These are phyloP conservation scores for Ceratobasidium sp. DNA, from an alignment of 1,284 basidiomycete genomes.

Conservation along the genomic window DNA sequence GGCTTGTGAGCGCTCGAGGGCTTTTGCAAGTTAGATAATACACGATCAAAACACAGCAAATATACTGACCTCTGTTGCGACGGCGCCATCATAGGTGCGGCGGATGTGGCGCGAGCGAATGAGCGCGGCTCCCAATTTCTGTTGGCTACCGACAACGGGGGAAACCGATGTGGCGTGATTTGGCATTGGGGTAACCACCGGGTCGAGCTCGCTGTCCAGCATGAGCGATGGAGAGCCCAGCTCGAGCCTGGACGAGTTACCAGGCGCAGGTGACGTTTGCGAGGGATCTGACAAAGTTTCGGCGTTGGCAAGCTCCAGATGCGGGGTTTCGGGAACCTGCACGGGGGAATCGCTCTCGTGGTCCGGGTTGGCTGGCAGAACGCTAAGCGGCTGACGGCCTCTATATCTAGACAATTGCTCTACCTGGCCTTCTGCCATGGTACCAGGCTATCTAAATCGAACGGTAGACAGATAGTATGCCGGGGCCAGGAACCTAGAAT, in stretches of 20 bases:
- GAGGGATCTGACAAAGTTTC: not conserved
- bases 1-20: not conserved
- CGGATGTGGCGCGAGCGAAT: not conserved
- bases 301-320: no score
- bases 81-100: not conserved
- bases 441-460: no score
- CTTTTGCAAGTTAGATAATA: not conserved
- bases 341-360: constrained; percentile 9
- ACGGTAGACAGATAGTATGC: no score
- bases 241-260: constrained; percentile 10
- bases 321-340: no score
- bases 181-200: not conserved
- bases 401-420: not conserved
- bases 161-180: not conserved
- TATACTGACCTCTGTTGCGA: not conserved
- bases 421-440: no score
- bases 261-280: not conserved
- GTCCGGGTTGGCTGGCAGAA: not conserved
- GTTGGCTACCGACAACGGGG: constrained; percentile 8
- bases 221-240: not conserved
- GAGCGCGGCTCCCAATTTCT: not conserved
- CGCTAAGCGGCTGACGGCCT: not conserved
- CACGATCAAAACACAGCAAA: not conserved
- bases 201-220: constrained; percentile 2
- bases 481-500: no score